phyloP scores from a whole-genome alignment of 2,329 filamentous ascomycete species.

The Cercospora sp. region DNA sequence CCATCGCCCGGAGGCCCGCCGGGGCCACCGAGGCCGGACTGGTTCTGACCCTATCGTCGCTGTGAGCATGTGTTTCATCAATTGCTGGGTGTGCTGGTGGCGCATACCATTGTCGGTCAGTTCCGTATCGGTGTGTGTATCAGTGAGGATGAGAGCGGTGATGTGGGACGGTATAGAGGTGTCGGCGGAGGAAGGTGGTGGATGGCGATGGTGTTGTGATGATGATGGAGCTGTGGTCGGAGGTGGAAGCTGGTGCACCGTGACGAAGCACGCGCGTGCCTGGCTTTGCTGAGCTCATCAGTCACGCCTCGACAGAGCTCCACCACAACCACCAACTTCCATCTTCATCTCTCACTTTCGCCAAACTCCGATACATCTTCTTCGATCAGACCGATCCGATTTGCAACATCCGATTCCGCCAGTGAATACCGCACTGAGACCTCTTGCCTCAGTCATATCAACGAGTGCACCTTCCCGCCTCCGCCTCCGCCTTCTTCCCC shows the following conservation, averaged over 20 bases:
- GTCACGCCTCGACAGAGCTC: background rate
- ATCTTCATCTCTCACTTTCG: background rate
- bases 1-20: conserved; percentile 61
- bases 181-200: conserved; percentile 6
- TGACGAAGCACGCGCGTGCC: conserved; percentile 23
- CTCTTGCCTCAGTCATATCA: background rate
- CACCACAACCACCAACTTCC: background rate
- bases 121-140: background rate
- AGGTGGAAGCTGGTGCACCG: background rate
- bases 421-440: background rate
- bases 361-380: background rate
- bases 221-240: conserved; percentile 8
- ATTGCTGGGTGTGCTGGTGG: conserved; percentile 6
- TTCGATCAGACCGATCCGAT: background rate
- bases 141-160: background rate
- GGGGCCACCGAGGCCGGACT: conserved; percentile 75
- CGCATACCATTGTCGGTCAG: conserved; percentile 23
- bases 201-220: conserved; percentile 12
- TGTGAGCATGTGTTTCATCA: conserved; percentile 17
- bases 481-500: background rate
- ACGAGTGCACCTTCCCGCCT: background rate
- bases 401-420: background rate
- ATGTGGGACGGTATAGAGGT: background rate
- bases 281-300: conserved; percentile 4
- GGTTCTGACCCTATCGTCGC: conserved; percentile 68